Evolutionary conservation across 2,329 filamentous ascomycete genomes (phyloP).

Genomic region (Arthrobotrys iridis): DNA sequence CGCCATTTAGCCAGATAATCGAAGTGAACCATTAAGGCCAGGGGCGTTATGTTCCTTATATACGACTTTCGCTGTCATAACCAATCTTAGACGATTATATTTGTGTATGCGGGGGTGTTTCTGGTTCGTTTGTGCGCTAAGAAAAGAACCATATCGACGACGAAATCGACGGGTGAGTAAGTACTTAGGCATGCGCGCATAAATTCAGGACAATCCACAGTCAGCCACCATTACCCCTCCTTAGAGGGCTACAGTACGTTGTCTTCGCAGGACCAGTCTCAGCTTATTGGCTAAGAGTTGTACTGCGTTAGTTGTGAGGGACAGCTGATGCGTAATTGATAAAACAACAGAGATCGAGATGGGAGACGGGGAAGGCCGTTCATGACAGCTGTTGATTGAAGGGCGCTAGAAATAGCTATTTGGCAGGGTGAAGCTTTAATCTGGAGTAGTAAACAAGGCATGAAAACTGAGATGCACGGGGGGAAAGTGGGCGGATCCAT

Average conservation of each 20-base stretch:
- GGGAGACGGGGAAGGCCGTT: constrained; percentile 20
- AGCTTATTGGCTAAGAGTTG: constrained; percentile 51
- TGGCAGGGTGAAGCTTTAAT: constrained; percentile 10
- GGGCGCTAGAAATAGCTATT: constrained; percentile 23
- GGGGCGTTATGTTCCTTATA: constrained; percentile 3
- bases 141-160: constrained; percentile 35
- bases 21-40: constrained; percentile 32
- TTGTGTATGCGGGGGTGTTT: constrained; percentile 21
- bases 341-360: background rate
- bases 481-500: constrained; percentile 17
- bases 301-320: constrained; percentile 38
- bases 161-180: constrained; percentile 14
- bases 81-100: background rate
- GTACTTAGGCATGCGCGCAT: constrained; percentile 40
- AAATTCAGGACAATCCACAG: constrained; percentile 36
- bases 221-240: constrained; percentile 51
- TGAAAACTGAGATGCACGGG: constrained; percentile 29
- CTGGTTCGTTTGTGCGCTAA: constrained; percentile 21
- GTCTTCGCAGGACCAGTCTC: constrained; percentile 33
- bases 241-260: constrained; percentile 30
- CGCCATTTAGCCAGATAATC: constrained; percentile 30
- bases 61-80: constrained; percentile 8
- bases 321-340: constrained; percentile 15
- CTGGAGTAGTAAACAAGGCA: constrained; percentile 21
- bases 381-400: constrained; percentile 17